Evolutionary conservation across 176 grass and related monocot genomes (phyloP).

Genomic region (Oryza australiensis): DNA sequence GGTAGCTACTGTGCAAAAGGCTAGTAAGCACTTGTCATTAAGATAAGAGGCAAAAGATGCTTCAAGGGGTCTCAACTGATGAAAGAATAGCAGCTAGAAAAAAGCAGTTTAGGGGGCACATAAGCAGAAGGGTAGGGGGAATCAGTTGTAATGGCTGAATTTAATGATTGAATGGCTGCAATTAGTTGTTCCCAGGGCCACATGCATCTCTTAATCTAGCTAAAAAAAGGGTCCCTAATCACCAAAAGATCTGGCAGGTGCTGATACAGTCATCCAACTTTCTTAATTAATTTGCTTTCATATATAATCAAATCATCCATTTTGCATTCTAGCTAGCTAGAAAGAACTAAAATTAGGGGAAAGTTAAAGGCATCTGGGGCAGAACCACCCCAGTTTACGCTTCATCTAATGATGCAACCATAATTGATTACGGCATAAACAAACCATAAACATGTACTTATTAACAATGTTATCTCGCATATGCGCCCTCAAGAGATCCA

Average conservation of each 20-base stretch:
- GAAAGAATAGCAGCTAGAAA: conserved; percentile 48
- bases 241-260: conserved; percentile 56
- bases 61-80: conserved; percentile 37
- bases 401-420: conserved; percentile 50
- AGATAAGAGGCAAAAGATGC: conserved; percentile 57
- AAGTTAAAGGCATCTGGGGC: conserved; percentile 16
- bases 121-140: conserved; percentile 41
- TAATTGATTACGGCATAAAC: conserved; percentile 53
- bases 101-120: conserved; percentile 34
- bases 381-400: conserved; percentile 45
- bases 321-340: conserved; percentile 31
- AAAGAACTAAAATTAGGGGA: conserved; percentile 41
- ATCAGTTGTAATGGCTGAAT: conserved; percentile 56
- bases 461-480: conserved; percentile 38
- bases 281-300: conserved; percentile 28
- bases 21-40: conserved; percentile 61
- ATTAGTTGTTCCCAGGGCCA: conserved; percentile 61
- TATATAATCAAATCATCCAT: conserved; percentile 45
- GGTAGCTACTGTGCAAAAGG: conserved; percentile 46
- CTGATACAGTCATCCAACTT: conserved; percentile 59
- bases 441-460: conserved; percentile 11
- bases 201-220: conserved; percentile 55
- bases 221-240: conserved; percentile 33
- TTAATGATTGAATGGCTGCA: conserved; percentile 69
- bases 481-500: neutral